Conservation (phyloP, 2,329 filamentous ascomycete species). For the Fusarium staphyleae region DNA sequence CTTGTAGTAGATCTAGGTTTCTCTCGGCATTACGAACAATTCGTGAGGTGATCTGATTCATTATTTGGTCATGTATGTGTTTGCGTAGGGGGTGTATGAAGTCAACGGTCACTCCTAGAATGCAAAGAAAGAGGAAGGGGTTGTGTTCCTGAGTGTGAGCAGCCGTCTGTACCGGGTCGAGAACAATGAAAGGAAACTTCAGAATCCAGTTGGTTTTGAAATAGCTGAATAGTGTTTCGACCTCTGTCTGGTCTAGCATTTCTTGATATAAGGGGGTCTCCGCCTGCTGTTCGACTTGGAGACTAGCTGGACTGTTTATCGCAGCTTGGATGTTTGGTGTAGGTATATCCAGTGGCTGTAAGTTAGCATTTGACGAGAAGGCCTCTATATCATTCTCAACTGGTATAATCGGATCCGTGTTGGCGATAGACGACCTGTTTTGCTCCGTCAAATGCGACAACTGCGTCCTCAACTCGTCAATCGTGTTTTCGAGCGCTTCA, state of each 20-base stretch:
- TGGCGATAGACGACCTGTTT: background rate
- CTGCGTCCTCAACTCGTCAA: background rate
- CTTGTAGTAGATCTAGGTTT: background rate
- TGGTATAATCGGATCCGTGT: background rate
- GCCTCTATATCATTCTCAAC: background rate
- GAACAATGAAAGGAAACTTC: background rate
- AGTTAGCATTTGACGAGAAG: background rate
- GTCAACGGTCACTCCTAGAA: background rate
- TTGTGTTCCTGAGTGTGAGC: background rate
- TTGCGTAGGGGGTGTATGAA: background rate
- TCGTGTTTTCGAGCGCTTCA: slow-evolving; percentile 1
- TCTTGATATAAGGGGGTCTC: background rate
- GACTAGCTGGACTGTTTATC: too few relatives aligned
- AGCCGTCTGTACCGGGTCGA: background rate
- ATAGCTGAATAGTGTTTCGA: background rate
- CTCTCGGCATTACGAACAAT: background rate
- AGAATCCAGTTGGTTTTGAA: background rate
- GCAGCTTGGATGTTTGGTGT: too few relatives aligned
- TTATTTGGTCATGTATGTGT: background rate
- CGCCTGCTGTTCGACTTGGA: background rate
- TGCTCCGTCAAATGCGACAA: background rate
- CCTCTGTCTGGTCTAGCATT: background rate
- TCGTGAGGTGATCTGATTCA: background rate
- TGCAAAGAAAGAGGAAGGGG: slow-evolving; percentile 1
- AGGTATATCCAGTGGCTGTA: background rate